Conservation (phyloP, 2,329 filamentous ascomycete genomes). For the Macrophomina tecta region DNA sequence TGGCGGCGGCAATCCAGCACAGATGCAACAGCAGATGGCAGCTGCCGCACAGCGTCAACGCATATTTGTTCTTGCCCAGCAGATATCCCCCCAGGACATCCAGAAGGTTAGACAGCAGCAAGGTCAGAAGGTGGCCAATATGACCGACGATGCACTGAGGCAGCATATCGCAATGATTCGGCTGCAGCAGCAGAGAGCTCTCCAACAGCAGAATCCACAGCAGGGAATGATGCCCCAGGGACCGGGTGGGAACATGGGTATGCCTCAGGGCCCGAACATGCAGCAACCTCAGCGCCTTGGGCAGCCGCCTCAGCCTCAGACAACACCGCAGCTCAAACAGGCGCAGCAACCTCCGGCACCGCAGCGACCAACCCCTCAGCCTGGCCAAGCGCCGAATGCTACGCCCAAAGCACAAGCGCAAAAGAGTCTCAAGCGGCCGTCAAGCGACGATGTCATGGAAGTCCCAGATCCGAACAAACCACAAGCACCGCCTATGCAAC, state of each 20-base stretch:
- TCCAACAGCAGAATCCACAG: slow-evolving; percentile 37
- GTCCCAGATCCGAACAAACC: slow-evolving; percentile 42
- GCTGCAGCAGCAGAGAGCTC: slow-evolving; percentile 43
- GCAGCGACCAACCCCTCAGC: slow-evolving; percentile 33
- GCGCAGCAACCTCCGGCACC: slow-evolving; percentile 33
- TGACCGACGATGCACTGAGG: slow-evolving; percentile 52
- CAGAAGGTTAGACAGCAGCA: slow-evolving; percentile 29
- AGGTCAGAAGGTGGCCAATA: slow-evolving; percentile 34
- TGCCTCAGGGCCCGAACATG: slow-evolving; percentile 32
- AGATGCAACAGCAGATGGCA: slow-evolving; percentile 26
- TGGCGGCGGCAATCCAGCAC: slow-evolving; percentile 8
- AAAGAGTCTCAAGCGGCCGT: slow-evolving; percentile 43
- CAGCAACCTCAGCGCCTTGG: slow-evolving; percentile 39
- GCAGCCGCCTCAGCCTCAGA: slow-evolving; percentile 16
- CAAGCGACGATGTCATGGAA: slow-evolving; percentile 51
- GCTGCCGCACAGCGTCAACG: slow-evolving; percentile 15
- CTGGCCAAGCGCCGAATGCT: slow-evolving; percentile 34
- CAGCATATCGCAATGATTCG: slow-evolving; percentile 35
- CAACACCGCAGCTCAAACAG: slow-evolving; percentile 32
- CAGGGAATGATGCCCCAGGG: slow-evolving; percentile 36
- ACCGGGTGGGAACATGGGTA: slow-evolving; percentile 31
- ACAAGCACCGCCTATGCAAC: slow-evolving; percentile 45
- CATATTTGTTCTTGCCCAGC: slow-evolving; percentile 13
- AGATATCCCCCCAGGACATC: slow-evolving; percentile 24
- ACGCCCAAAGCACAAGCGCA: slow-evolving; percentile 35